Percentiles rank a stretch among this genome's conserved stretches.
phyloP scores from a whole-genome alignment of 108 stramenopile genomes.

The Cyclostephanos invisitatus region DNA sequence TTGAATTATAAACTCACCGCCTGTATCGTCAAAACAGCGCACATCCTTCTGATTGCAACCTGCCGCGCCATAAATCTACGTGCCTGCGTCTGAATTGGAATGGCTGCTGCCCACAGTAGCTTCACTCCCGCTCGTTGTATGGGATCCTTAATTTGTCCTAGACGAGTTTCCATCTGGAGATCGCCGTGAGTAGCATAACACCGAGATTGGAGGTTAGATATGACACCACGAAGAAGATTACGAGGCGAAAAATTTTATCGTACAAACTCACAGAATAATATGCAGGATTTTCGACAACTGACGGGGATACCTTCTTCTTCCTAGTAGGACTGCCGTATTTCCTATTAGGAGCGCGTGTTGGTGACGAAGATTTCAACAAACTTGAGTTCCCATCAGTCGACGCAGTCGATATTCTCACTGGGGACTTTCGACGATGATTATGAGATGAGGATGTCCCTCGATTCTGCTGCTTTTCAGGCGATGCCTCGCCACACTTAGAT shows the following conservation, averaged over 20 bases:
- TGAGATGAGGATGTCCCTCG: slow-evolving; percentile 3
- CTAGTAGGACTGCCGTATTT: slow-evolving; percentile 3
- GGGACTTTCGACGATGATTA: slow-evolving; percentile 20
- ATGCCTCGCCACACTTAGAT: background rate
- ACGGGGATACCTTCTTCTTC: slow-evolving; percentile 30
- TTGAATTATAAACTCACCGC: slow-evolving; percentile 15
- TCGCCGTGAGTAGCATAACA: background rate
- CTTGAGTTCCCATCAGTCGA: slow-evolving; percentile 9
- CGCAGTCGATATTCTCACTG: background rate
- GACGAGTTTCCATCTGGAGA: slow-evolving; percentile 34
- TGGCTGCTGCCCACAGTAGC: slow-evolving; percentile 74
- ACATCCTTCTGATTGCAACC: slow-evolving; percentile 71
- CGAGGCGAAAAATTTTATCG: background rate
- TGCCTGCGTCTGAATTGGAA: slow-evolving; percentile 77
- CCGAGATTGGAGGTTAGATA: slow-evolving; percentile 1
- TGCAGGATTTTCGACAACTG: slow-evolving; percentile 30
- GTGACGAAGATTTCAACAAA: slow-evolving; percentile 6
- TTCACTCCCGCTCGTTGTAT: slow-evolving; percentile 78
- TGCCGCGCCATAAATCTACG: slow-evolving; percentile 70
- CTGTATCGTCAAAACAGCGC: slow-evolving; percentile 76
- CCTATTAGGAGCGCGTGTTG: background rate
- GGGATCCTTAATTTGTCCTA: slow-evolving; percentile 69
- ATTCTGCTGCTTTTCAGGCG: background rate
- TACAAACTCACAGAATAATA: slow-evolving; percentile 40
- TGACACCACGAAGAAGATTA: background rate